Percentiles rank a stretch among this genome's conserved stretches.
Evolutionary conservation across 1,139 yeast genomes (phyloP).

Genomic region (Candida sp.): DNA sequence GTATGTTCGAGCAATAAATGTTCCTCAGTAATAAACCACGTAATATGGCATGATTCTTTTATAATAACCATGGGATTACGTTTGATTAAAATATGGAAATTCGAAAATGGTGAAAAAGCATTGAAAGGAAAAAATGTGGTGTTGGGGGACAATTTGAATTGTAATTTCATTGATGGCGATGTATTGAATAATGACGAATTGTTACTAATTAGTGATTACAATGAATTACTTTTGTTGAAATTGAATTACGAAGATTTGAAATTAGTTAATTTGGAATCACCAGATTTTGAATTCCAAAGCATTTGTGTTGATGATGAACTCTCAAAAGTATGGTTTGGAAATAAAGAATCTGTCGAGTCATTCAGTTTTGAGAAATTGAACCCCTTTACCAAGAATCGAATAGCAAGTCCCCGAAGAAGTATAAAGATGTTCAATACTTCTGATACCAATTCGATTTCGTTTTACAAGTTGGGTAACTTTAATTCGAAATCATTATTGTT

Average conservation of each 20-base stretch:
- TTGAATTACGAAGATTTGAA: constrained; percentile 20
- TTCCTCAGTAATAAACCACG: constrained; percentile 50
- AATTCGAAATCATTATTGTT: constrained; percentile 19
- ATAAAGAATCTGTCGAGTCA: constrained; percentile 8
- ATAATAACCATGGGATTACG: constrained; percentile 57
- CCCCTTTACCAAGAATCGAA: constrained; percentile 13
- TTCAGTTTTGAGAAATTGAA: constrained; percentile 11
- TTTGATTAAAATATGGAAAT: constrained; percentile 58
- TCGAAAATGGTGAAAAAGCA: constrained; percentile 28
- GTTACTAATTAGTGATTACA: constrained; percentile 39
- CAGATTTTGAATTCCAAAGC: constrained; percentile 14
- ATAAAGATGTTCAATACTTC: constrained; percentile 2
- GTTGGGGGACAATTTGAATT: constrained; percentile 45
- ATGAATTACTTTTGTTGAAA: constrained; percentile 34
- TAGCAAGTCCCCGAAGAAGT: constrained; percentile 11
- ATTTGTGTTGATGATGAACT: constrained; percentile 19
- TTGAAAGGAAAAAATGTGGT: constrained; percentile 59
- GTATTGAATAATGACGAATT: constrained; percentile 36
- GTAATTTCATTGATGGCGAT: constrained; percentile 41
- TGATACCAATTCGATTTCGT: constrained; percentile 2
- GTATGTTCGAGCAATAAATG: constrained; percentile 55
- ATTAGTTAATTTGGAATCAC: constrained; percentile 15
- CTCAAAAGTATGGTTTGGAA: constrained; percentile 19
- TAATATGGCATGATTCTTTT: constrained; percentile 52
- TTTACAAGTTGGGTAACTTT: constrained; percentile 12